These are phyloP conservation scores for Marchantia polymorpha DNA, from an alignment of 225 moss, liverwort and hornwort species.

Conservation along the genomic window DNA sequence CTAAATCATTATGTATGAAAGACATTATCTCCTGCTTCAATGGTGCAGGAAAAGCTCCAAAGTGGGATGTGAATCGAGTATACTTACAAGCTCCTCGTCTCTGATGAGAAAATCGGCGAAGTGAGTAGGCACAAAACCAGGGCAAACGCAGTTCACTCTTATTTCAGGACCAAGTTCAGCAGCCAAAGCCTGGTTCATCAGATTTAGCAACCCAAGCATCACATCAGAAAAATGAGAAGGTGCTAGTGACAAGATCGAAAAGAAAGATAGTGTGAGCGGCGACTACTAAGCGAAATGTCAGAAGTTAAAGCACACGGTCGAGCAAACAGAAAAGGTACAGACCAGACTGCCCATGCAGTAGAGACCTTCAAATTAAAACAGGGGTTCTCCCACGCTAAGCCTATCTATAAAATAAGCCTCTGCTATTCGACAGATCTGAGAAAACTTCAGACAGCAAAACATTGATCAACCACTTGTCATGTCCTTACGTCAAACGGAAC, in stretches of 20 bases:
- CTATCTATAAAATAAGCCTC: too few species aligned
- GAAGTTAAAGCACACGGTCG: not conserved
- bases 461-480: not conserved
- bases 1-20: too few species aligned
- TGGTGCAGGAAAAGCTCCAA: not conserved
- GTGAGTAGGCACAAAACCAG: constrained; percentile 91
- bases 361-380: not conserved
- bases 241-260: not conserved
- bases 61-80: not conserved
- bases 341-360: not conserved
- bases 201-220: constrained; percentile 36
- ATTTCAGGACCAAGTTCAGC: constrained; percentile 74
- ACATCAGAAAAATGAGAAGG: not conserved
- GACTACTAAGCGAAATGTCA: not conserved
- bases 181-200: constrained; percentile 83
- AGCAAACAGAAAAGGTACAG: not conserved
- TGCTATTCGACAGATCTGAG: too few species aligned
- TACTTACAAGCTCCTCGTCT: constrained; percentile 47
- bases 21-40: not conserved
- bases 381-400: too few species aligned
- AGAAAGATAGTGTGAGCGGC: not conserved
- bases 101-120: constrained; percentile 56
- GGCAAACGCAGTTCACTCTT: constrained; percentile 86
- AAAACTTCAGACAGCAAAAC: too few species aligned
- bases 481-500: not conserved